Base-by-base conservation (phyloP, 139 green algal species). In the Pycnococcus provasolii region DNA sequence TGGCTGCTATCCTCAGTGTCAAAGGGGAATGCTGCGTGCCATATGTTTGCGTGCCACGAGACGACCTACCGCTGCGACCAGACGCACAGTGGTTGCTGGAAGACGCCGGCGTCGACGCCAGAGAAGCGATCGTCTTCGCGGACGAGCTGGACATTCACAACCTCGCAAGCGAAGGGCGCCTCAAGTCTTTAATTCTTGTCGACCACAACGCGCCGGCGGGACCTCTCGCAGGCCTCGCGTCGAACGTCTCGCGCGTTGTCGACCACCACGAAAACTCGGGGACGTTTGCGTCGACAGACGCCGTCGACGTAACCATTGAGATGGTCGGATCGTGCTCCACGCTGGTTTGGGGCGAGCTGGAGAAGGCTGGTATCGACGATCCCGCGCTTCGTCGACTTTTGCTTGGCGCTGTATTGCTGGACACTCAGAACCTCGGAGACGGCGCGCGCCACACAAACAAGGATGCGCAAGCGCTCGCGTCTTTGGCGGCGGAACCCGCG, bases 171-270 rank as follows among this genome's bases (percentile, higher is more conserved):
- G 39, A 39, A 37, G 58, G 4, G 58, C 9, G n/a, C 9, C 4
- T 48, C 26, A 4, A 5, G 8, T n/a, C 4, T 4, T 46, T 48
- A 4, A 15, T 46, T 4, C 42, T 48, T 9, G 58, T 64, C 5
- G 58, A 64, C n/a, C 58, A 64, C 58, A 64, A 64, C 58, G 40
- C 39, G 42, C 58, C n/a, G 37, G 4, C 54, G 15, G 9, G 15
- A 9, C 54, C 13, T 11, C 13, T 11, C 15, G 15, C 13, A 13
- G 13, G 15, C 55, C 55, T n/a, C 55, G 55, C 11, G 55, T 37
- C 13, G 6, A 48, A 46, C 4, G 40, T 39, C 5, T 11, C 6
- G 40, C 41, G 4, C 0, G 58, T 64, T 4, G 40, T 64, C 41
- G 58, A 64, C 40, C 58, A 64, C 58, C 58, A 64, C 58, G n/a